A percentile compares a stretch with the other conserved stretches of the same genome.
These are phyloP conservation scores for Stephania cephalantha DNA, from an alignment of 164 flowering plant genomes.

Conservation along the genomic window DNA sequence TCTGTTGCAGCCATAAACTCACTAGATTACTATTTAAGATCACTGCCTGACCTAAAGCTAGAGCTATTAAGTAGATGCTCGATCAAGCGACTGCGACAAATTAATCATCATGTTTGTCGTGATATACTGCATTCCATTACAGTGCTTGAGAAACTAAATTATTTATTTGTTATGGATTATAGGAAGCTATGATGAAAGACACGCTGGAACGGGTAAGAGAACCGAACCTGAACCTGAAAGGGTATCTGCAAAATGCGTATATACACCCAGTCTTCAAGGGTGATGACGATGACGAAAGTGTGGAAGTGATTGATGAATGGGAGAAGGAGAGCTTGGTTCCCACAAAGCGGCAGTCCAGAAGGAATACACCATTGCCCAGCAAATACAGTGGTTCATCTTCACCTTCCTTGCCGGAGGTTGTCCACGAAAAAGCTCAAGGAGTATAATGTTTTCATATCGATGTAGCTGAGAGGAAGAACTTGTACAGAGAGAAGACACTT, in stretches of 20 bases:
- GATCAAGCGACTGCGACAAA: too few species aligned
- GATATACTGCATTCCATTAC: background rate
- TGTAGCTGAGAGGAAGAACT: background rate
- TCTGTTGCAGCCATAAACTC: background rate
- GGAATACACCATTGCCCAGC: conserved; percentile 82
- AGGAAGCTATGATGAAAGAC: conserved; percentile 90
- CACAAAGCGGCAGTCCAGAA: conserved; percentile 81
- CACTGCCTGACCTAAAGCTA: too few species aligned
- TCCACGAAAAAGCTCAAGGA: conserved; percentile 28
- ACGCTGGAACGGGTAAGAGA: conserved; percentile 61
- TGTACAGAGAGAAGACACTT: background rate
- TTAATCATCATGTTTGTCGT: background rate
- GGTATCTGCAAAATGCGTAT: conserved; percentile 64
- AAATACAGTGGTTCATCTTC: conserved; percentile 56
- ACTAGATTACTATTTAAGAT: background rate
- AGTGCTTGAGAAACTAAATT: background rate
- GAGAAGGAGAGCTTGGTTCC: conserved; percentile 62
- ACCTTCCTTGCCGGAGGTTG: conserved; percentile 33
- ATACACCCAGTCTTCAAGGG: conserved; percentile 68
- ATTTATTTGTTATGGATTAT: conserved; percentile 8
- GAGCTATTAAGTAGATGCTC: too few species aligned
- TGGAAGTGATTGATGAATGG: conserved; percentile 23
- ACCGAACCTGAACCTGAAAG: conserved; percentile 58
- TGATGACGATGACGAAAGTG: conserved; percentile 38
- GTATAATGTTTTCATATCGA: background rate